Evolutionary conservation across 164 flowering plant species (phyloP).

Genomic region (Nelumbo lutea): DNA sequence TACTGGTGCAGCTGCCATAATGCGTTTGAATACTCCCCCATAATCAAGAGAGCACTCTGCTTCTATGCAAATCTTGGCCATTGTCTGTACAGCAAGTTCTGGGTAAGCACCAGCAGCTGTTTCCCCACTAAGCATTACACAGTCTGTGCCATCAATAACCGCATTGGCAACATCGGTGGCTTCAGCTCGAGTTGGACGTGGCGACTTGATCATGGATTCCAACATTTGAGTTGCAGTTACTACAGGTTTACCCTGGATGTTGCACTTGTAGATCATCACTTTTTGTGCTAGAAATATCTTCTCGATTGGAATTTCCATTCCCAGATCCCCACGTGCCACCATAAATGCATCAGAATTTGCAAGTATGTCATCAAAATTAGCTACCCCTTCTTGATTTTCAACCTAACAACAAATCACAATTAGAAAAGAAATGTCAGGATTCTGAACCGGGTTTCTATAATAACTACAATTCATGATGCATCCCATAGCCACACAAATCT

Average conservation of each 20-base stretch:
- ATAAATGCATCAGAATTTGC: constrained; percentile 78
- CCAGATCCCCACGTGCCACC: constrained; percentile 83
- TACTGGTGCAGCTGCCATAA: constrained; percentile 61
- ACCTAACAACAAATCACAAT: constrained; percentile 36
- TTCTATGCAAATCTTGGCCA: constrained; percentile 85
- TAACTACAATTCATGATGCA: no score
- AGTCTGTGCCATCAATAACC: constrained; percentile 79
- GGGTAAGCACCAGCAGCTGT: constrained; percentile 96
- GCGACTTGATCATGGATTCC: constrained; percentile 89
- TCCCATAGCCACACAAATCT: constrained; percentile 32
- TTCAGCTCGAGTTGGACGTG: constrained; percentile 84
- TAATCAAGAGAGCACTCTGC: constrained; percentile 82
- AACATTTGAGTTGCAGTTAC: constrained; percentile 86
- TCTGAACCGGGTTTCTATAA: neutral
- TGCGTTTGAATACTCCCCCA: constrained; percentile 60
- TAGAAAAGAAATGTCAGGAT: neutral
- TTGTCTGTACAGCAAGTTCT: constrained; percentile 73
- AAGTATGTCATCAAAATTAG: constrained; percentile 83
- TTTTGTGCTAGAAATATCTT: constrained; percentile 87
- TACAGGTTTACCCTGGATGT: constrained; percentile 86
- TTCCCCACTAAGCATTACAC: constrained; percentile 92
- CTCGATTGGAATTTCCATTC: constrained; percentile 88
- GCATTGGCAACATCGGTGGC: constrained; percentile 87
- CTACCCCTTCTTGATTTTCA: constrained; percentile 93
- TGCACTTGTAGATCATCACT: constrained; percentile 89